Evolutionary conservation across 768 basidiomycete genomes (phyloP), one percentile per base, ranked within the genome.

Genomic region (Phanerodontia chrysosporium): DNA sequence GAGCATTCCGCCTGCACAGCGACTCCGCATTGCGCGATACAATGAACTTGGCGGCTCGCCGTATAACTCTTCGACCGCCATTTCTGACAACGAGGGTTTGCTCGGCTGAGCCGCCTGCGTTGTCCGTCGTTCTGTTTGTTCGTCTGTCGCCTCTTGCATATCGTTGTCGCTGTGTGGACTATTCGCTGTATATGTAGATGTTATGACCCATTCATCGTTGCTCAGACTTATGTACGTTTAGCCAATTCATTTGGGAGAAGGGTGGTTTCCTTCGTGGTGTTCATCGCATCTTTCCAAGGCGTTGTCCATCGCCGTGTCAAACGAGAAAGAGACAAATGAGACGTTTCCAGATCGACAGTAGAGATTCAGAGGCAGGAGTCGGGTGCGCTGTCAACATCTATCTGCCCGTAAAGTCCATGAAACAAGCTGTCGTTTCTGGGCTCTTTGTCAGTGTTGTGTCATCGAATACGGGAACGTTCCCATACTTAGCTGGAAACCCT

Each of bases 1-100:
- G 64, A 60, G 63, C 14, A 73, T 83, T 28, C 81, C 82, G 3
- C 82, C 82, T 0, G 71, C 74, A 16, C 81, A 83, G 67, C 75
- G 75, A 60, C 73, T 80, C 59, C 72, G 75, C 36, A 75, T 83
- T 30, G 73, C 76, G 25, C 70, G 74, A 29, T 70, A 69, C 58
- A 71, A 65, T 56, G 75, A 76, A 65, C 58, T 76, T 25, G 67
- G 65, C 28, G 66, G 67, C 45, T 69, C 66, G 27, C 70, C 71
- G 18, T 71, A 74, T 51, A 69, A 68, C 45, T 75, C 71, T 14
- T 70, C 73, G 2, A 62, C 71, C 3, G 74, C 74, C 14, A 58
- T 65, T 54, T 74, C 73, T 25, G 74, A 73, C 46, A 65, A 65
- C 24, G 72, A 72, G 63, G 68, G 70, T 36, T 65, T 71, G 58